A percentile compares a stretch with the other conserved stretches of the same genome.
phyloP scores from a whole-genome alignment of 805 yeast species.

The Saturnispora ahearnii region DNA sequence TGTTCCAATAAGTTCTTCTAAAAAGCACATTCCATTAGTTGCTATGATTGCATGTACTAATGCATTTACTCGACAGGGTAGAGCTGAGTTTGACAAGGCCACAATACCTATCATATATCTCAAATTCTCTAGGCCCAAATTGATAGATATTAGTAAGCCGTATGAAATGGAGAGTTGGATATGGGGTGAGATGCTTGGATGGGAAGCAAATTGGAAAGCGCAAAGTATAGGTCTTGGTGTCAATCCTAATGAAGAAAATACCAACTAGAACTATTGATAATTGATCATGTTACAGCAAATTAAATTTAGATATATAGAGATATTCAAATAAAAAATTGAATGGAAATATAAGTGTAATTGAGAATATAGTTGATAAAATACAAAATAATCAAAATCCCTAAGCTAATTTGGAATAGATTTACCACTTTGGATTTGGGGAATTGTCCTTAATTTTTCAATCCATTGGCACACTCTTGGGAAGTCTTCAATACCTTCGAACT shows the following conservation, averaged over 20 bases:
- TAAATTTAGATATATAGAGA: neutral
- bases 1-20: constrained; percentile 7
- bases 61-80: constrained; percentile 39
- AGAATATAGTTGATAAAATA: neutral
- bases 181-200: constrained; percentile 29
- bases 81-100: constrained; percentile 35
- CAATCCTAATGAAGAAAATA: neutral
- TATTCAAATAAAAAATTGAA: neutral
- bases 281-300: neutral
- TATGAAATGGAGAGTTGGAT: constrained; percentile 32
- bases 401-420: constrained; percentile 9
- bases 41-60: constrained; percentile 41
- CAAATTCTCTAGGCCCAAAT: constrained; percentile 30
- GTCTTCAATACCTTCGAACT: constrained; percentile 17
- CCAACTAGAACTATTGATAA: neutral
- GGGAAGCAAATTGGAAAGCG: constrained; percentile 9
- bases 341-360: neutral
- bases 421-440: constrained; percentile 31
- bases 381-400: neutral
- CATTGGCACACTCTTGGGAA: constrained; percentile 36
- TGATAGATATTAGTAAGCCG: constrained; percentile 10
- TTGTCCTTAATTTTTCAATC: constrained; percentile 27
- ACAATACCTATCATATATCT: constrained; percentile 38
- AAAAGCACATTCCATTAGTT: constrained; percentile 9
- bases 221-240: constrained; percentile 1